phyloP scores from a whole-genome alignment of 208 protist species.

The Trypanosoma boissoni region DNA sequence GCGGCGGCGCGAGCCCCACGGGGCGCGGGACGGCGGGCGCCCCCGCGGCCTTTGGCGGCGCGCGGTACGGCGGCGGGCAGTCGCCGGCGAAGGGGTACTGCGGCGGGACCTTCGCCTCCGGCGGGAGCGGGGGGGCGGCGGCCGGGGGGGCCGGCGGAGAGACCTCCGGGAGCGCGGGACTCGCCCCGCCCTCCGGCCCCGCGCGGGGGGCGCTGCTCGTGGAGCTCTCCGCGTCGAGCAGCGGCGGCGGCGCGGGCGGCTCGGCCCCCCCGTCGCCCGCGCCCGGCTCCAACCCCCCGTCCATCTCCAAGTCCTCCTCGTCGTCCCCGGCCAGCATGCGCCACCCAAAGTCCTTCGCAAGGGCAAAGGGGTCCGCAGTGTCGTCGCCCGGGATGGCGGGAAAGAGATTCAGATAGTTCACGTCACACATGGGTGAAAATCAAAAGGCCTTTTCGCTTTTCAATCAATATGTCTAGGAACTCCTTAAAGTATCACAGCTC shows the following conservation, averaged over 20 bases:
- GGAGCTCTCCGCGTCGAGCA: slow-evolving; percentile 7
- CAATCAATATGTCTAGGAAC: background rate
- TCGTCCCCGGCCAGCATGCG: slow-evolving; percentile 15
- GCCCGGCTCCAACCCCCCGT: background rate
- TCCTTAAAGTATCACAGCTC: background rate
- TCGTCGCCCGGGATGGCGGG: background rate
- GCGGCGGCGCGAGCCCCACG: background rate
- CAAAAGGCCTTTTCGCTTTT: no score
- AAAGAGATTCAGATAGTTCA: slow-evolving; percentile 21
- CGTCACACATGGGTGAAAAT: slow-evolving; percentile 12
- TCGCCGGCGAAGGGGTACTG: slow-evolving; percentile 7
- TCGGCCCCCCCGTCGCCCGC: background rate
- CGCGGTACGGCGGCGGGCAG: slow-evolving; percentile 17
- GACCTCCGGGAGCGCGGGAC: background rate
- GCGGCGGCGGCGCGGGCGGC: background rate
- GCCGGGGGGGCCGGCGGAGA: no score
- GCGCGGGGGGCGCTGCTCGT: slow-evolving; percentile 5
- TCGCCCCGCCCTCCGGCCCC: slow-evolving; percentile 1
- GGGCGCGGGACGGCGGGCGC: background rate
- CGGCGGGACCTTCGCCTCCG: background rate
- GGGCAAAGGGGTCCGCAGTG: background rate
- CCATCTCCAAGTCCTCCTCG: slow-evolving; percentile 14
- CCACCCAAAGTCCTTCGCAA: slow-evolving; percentile 11
- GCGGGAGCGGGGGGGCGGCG: background rate
- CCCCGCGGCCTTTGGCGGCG: no score